Percentiles rank a stretch among this genome's conserved stretches.
These are phyloP conservation scores for Fusarium cicatricum DNA, from an alignment of 2,329 filamentous ascomycete species.

Conservation along the genomic window DNA sequence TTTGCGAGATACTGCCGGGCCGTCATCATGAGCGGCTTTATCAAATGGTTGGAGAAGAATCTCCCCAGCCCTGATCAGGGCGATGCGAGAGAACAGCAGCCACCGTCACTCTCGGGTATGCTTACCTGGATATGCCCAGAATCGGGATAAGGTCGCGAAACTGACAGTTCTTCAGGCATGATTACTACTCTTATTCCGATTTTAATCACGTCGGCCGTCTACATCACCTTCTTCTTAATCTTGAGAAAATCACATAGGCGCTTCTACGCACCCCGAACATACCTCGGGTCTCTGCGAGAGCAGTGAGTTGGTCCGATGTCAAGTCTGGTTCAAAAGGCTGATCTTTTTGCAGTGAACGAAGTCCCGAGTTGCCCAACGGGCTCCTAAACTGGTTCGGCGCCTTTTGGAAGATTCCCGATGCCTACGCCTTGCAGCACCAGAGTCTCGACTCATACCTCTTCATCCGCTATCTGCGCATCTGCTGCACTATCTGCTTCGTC, in stretches of 20 bases:
- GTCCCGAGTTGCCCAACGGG: slow-evolving; percentile 63
- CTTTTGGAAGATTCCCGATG: slow-evolving; percentile 73
- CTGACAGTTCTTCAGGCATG: slow-evolving; percentile 45
- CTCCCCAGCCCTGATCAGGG: slow-evolving; percentile 39
- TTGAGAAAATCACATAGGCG: slow-evolving; percentile 58
- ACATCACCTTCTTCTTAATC: slow-evolving; percentile 60
- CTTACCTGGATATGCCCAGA: background rate
- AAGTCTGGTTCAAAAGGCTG: slow-evolving; percentile 10
- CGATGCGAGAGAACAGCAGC: slow-evolving; percentile 37
- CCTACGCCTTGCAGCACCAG: slow-evolving; percentile 84
- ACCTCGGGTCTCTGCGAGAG: slow-evolving; percentile 58
- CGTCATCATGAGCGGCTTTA: slow-evolving; percentile 49
- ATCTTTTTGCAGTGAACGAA: slow-evolving; percentile 57
- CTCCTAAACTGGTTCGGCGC: slow-evolving; percentile 68
- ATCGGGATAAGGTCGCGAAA: background rate
- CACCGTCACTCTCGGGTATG: slow-evolving; percentile 48
- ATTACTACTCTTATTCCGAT: slow-evolving; percentile 63
- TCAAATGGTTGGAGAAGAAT: slow-evolving; percentile 50
- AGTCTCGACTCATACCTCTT: slow-evolving; percentile 90
- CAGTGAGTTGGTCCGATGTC: slow-evolving; percentile 50
- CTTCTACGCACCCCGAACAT: slow-evolving; percentile 64
- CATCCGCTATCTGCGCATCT: slow-evolving; percentile 82
- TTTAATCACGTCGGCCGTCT: slow-evolving; percentile 56
- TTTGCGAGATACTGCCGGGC: slow-evolving; percentile 19
- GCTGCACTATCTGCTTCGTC: slow-evolving; percentile 79